phyloP scores from a whole-genome alignment of 129 eudicot genomes.

The Lonicera japonica region DNA sequence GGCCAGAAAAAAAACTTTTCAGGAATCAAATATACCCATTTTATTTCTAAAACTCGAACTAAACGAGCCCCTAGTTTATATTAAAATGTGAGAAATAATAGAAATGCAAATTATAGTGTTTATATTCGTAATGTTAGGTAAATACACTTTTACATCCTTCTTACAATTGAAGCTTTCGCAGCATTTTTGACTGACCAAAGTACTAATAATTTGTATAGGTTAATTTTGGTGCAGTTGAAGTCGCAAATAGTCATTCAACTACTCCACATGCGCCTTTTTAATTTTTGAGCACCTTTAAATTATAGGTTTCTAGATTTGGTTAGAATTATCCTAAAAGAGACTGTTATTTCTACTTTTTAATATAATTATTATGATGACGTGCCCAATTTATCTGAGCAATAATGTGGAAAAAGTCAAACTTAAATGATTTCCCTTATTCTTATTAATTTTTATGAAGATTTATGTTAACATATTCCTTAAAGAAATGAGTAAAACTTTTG shows the following conservation, averaged over 20 bases:
- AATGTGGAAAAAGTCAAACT: not conserved
- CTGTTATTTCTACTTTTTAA: not conserved
- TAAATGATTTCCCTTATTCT: not conserved
- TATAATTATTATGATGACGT: not conserved
- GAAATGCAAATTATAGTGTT: no score
- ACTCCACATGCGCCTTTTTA: conserved; percentile 5
- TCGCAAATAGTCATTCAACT: not conserved
- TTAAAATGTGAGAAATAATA: no score
- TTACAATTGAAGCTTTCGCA: no score
- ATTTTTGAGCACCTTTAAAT: conserved; percentile 1
- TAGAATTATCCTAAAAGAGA: conserved; percentile 5
- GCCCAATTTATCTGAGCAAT: not conserved
- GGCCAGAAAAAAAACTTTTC: no score
- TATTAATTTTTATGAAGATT: no score
- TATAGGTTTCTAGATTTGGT: conserved; percentile 2
- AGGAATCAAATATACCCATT: no score
- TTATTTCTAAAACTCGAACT: no score
- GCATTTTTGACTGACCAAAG: no score
- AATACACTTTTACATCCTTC: no score
- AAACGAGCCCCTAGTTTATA: no score
- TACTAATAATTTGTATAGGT: not conserved
- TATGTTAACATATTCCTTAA: not conserved
- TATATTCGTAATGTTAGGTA: no score
- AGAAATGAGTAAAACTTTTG: no score
- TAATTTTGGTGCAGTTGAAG: conserved; percentile 4